Conservation (phyloP, 345 rosid species). For the Eucalyptus cladocalyx region DNA sequence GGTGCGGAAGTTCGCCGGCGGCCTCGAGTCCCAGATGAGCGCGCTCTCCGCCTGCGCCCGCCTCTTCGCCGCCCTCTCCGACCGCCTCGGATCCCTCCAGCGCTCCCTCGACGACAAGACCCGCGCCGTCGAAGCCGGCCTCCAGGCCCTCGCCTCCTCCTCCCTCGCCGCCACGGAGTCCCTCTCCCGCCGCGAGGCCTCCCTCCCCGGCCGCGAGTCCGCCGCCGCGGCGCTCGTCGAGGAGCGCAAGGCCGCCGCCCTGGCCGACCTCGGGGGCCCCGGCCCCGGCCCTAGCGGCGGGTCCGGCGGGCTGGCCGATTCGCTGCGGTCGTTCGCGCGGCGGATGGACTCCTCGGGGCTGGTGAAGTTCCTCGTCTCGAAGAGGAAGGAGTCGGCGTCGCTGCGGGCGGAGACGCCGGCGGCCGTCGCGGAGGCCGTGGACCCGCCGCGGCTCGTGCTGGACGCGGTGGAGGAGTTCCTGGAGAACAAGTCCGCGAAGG, state of each 20-base stretch:
- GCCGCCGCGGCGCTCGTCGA: conserved; percentile 12
- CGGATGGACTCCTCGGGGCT: conserved; percentile 32
- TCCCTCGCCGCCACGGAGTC: conserved; percentile 11
- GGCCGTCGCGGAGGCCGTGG: conserved; percentile 32
- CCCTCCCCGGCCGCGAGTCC: conserved; percentile 29
- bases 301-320: conserved; percentile 1
- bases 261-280: conserved; percentile 11
- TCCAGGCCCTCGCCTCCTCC: conserved; percentile 18
- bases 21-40: conserved; percentile 24
- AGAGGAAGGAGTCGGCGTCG: conserved; percentile 33
- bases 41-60: conserved; percentile 27
- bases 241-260: conserved; percentile 11
- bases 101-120: conserved; percentile 18
- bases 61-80: conserved; percentile 22
- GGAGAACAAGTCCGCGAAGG: conserved; percentile 11
- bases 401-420: conserved; percentile 28
- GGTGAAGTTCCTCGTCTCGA: conserved; percentile 18
- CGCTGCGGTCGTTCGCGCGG: conserved; percentile 15
- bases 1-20: conserved; percentile 24
- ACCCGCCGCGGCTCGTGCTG: conserved; percentile 30
- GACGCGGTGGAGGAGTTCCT: conserved; percentile 48
- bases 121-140: conserved; percentile 23
- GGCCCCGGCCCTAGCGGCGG: background rate
- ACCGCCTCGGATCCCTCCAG: conserved; percentile 30
- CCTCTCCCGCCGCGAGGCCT: conserved; percentile 16